Percentiles rank a stretch among this genome's conserved stretches.
These are phyloP conservation scores for Malassezia obtusa DNA, from an alignment of 1,284 basidiomycete species.

Conservation along the genomic window DNA sequence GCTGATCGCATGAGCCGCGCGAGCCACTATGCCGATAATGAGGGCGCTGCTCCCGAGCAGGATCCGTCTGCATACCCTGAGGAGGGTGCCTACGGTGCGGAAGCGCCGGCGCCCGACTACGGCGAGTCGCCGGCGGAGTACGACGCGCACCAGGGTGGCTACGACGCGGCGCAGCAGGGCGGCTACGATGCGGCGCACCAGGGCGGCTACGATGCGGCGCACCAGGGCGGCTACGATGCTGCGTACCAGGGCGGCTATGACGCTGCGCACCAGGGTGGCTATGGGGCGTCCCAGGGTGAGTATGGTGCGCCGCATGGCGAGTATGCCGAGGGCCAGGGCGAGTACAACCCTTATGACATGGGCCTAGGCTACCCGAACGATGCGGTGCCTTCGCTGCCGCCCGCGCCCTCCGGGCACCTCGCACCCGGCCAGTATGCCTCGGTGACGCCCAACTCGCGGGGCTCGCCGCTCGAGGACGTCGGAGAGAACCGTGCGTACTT, in stretches of 20 bases:
- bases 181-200: not conserved
- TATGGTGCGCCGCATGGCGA: not conserved
- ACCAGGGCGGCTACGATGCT: not conserved
- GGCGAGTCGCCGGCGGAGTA: not conserved
- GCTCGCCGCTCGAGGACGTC: not conserved
- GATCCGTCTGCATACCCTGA: too few relatives aligned
- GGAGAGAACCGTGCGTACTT: conserved; percentile 14
- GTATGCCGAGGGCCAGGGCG: too few relatives aligned
- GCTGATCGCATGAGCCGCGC: too few relatives aligned
- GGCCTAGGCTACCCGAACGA: not conserved
- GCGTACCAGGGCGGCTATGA: not conserved
- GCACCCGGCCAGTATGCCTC: not conserved
- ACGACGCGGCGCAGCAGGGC: not conserved
- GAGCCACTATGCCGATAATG: too few relatives aligned
- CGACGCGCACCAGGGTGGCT: not conserved
- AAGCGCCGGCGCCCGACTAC: not conserved
- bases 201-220: not conserved
- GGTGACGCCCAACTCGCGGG: conserved; percentile 2
- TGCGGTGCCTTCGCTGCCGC: conserved; percentile 11
- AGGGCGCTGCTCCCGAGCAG: too few relatives aligned
- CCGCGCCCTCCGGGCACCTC: conserved; percentile 1
- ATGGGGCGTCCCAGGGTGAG: not conserved
- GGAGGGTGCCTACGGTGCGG: not conserved
- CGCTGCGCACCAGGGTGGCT: not conserved
- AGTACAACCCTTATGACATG: not conserved